Conservation (phyloP, 2,329 filamentous ascomycete genomes). For the Pseudocercospora pini-densiflorae region DNA sequence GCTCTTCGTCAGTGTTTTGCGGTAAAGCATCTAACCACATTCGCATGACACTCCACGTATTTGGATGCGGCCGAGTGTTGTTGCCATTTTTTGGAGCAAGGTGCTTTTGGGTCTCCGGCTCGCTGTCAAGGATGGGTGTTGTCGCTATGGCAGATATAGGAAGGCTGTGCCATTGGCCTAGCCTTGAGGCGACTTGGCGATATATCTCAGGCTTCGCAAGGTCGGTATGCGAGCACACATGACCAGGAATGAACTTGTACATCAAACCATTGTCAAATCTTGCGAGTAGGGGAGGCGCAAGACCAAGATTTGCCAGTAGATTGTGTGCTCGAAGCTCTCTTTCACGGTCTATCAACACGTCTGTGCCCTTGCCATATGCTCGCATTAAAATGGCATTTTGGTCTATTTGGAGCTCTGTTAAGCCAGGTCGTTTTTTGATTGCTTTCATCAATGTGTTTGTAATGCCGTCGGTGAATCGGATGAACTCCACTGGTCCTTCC, state of each 20-base stretch:
- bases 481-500: constrained; percentile 77
- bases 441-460: constrained; percentile 90
- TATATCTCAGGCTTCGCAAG: constrained; percentile 76
- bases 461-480: constrained; percentile 95
- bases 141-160: constrained; percentile 58
- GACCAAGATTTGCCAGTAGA: constrained; percentile 77
- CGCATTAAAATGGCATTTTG: constrained; percentile 84
- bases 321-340: constrained; percentile 72
- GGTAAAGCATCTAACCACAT: constrained; percentile 93
- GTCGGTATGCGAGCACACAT: constrained; percentile 78
- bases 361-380: constrained; percentile 92
- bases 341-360: constrained; percentile 93
- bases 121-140: constrained; percentile 36
- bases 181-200: constrained; percentile 77
- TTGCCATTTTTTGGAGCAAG: constrained; percentile 29
- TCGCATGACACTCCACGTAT: constrained; percentile 93
- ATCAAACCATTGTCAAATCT: constrained; percentile 96
- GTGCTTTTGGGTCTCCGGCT: constrained; percentile 29
- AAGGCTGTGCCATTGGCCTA: constrained; percentile 88
- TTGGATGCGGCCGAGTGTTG: constrained; percentile 73
- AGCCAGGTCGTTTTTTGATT: constrained; percentile 69
- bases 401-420: constrained; percentile 78
- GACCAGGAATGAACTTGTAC: constrained; percentile 86
- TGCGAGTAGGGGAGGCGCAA: constrained; percentile 86
- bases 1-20: constrained; percentile 69